Conservation (phyloP, 208 protist genomes). For the Trypanosoma cruzi region DNA sequence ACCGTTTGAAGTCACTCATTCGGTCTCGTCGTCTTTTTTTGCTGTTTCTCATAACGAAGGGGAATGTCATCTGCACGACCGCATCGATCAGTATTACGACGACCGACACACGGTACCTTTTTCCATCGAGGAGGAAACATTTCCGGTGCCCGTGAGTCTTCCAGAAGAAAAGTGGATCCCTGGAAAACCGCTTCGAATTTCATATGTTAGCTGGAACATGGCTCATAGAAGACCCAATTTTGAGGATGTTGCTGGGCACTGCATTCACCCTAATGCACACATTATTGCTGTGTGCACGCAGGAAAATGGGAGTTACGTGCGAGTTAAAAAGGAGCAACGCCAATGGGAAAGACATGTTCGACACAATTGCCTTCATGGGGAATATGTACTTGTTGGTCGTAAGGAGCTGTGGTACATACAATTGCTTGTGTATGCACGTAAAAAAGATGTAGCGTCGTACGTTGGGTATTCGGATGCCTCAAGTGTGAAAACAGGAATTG, state of each 20-base stretch:
- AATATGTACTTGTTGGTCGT: constrained; percentile 64
- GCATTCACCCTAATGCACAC: constrained; percentile 83
- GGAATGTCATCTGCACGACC: not conserved
- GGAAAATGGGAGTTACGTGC: constrained; percentile 64
- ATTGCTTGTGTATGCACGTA: constrained; percentile 78
- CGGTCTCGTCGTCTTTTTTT: no score
- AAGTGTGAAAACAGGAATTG: constrained; percentile 58
- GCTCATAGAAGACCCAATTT: constrained; percentile 43
- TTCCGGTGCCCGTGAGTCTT: constrained; percentile 50
- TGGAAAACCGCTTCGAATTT: constrained; percentile 69
- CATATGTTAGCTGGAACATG: constrained; percentile 89
- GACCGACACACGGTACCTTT: constrained; percentile 36
- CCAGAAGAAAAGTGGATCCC: constrained; percentile 61
- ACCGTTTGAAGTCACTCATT: not conserved
- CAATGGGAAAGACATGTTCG: constrained; percentile 48
- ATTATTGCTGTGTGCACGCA: constrained; percentile 82
- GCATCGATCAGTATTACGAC: constrained; percentile 41
- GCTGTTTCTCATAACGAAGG: not conserved
- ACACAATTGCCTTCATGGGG: constrained; percentile 40
- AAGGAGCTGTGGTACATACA: constrained; percentile 82
- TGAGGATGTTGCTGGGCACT: constrained; percentile 53
- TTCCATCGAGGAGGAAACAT: constrained; percentile 57
- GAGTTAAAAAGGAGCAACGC: constrained; percentile 30
- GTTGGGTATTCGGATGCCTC: constrained; percentile 47
- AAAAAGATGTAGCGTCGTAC: constrained; percentile 62